Base-by-base conservation (phyloP, 1,284 basidiomycete genomes). In the Naganishia albida region DNA sequence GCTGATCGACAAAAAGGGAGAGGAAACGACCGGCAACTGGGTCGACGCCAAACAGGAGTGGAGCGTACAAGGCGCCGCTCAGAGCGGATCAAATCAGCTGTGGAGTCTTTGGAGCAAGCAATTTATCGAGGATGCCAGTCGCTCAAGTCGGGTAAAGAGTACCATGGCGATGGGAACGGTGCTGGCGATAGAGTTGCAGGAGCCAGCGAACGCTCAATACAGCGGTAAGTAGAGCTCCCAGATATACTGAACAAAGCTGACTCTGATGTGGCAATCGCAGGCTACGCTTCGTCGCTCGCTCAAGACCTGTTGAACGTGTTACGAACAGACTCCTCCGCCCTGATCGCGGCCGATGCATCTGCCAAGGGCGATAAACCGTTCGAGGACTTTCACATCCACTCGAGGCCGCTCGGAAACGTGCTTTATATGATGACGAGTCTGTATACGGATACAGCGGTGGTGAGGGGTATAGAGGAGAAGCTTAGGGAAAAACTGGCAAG, bases 341-440 rank as follows among this genome's bases (percentile, higher is more conserved):
- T 51, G 28, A 67, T 74, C 57, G 44, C 57, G 7, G 59, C 69
- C 43, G 59, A 54, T 49, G 23, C 43, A n/a, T n/a, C 40, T 38
- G 4, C 62, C 60, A 42, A 50, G 0, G 42, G 40, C 15, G 55
- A 56, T 20, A 44, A 25, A 54, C 66, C 65, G 10, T 75, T 70
- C 65, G 60, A 70, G 48, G 74, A 76, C 7, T 92, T 89, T 73
- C 85, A 86, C 23, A 84, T 97, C 18, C 90, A 98, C 77, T 93
- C 86, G 66, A 83, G 95, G 68, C 94, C 95, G 0, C 81, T 98
- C 28, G 95, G 95, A 0, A 88, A 96, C 72, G 89, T 97, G 12
- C 88, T 90, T 13, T 99, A 99, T 78, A 88, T 97, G 77, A 97
- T 99, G 85, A 89, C 87, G 7, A 94, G 89, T 78, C 82, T 98